phyloP scores from a whole-genome alignment of 495 filamentous ascomycete genomes.

The Penicillium cinerascens region DNA sequence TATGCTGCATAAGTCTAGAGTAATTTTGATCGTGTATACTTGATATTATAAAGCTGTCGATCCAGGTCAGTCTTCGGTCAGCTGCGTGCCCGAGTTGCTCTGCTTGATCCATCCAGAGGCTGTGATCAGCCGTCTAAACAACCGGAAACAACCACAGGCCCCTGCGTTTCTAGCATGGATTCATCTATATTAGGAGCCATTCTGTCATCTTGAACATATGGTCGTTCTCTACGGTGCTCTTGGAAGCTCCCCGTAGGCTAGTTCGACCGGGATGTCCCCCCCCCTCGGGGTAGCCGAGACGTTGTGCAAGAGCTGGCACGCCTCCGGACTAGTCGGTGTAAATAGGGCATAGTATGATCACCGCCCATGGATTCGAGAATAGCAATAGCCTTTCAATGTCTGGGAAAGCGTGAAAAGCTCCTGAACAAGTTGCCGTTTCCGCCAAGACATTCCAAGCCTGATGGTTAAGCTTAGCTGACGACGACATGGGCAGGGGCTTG shows the following conservation, averaged over 20 bases:
- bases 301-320: neutral
- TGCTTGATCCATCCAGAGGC: neutral
- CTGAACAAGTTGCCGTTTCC: neutral
- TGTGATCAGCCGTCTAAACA: neutral
- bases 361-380: neutral
- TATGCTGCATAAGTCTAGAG: neutral
- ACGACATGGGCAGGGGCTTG: neutral
- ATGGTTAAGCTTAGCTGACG: neutral
- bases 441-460: neutral
- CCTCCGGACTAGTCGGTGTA: neutral
- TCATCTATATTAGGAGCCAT: neutral
- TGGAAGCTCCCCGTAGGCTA: too few species aligned
- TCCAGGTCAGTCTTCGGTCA: neutral
- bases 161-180: neutral
- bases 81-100: neutral
- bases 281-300: neutral
- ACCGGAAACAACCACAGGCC: neutral
- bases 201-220: neutral
- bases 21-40: neutral
- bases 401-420: neutral
- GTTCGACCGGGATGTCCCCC: too few species aligned
- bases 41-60: neutral
- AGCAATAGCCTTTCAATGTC: neutral
- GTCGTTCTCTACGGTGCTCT: neutral
- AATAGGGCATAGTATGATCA: neutral